Base-by-base conservation (phyloP, 2,329 filamentous ascomycete species). In the Cladosporium halotolerans region DNA sequence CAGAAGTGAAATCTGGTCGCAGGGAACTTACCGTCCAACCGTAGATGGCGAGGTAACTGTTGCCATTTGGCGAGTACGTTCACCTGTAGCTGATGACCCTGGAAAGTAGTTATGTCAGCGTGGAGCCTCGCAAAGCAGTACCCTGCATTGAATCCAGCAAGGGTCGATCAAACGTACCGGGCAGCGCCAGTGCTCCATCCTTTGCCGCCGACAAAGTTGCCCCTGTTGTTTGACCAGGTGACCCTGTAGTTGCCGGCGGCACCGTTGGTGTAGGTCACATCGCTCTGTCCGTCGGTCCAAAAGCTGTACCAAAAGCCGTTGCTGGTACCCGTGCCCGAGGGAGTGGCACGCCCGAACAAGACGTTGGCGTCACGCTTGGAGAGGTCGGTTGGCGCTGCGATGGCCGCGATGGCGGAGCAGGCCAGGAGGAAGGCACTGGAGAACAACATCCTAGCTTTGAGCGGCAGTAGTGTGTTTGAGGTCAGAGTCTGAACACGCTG, bases 281-380 rank as follows among this genome's bases (percentile, higher is more conserved):
- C 63, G 36, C 69, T 72, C n/a, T 66, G 70, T 28, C 75, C 75
- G 54, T 83, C 79, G 47, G 76, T 80, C 79, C 79, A 83, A 71
- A 75, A 82, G 4, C 76, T 79, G 67, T 79, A 83, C 71, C 78
- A 83, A 70, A 73, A 83, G 48, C 79, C 79, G 60, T 79, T 76
- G 68, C 77, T 70, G 4, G 72, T 77, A 50, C 79, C 79, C 9
- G 69, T 67, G 58, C 71, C 76, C 45, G 71, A 66, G 23, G 78
- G 78, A 32, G 70, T 68, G 56, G 68, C 59, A 59, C 57, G 51
- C 44, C 47, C 45, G 10, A 36, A 23, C 44, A 53, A 38, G 13
- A 14, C 33, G 19, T 38, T 23, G 13, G 51, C 8, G 10, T 53
- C 51, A 36, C 51, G 51, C 36, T 40, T 41, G 38, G 33, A 23